Conservation (phyloP, 169 alveolate genomes). For the Plasmodium ovale region DNA sequence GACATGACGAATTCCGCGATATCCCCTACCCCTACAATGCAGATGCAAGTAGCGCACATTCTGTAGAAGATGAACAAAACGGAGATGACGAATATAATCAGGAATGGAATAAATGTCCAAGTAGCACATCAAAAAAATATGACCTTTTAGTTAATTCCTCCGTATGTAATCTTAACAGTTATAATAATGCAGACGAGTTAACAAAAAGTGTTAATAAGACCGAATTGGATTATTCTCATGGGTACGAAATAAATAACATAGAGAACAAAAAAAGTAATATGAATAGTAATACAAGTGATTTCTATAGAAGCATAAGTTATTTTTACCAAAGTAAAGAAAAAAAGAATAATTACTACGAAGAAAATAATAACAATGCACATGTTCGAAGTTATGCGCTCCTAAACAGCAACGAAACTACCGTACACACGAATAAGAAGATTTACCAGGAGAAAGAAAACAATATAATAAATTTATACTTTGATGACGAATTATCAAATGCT, state of each 20-base stretch:
- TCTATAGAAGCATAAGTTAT: constrained; percentile 62
- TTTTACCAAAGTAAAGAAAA: constrained; percentile 67
- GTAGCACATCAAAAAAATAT: not conserved
- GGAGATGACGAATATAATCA: not conserved
- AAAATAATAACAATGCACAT: constrained; percentile 4
- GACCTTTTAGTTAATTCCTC: not conserved
- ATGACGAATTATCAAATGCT: constrained; percentile 71
- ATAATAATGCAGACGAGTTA: constrained; percentile 7
- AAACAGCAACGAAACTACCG: constrained; percentile 51
- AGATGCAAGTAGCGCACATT: not conserved
- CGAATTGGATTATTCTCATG: constrained; percentile 3
- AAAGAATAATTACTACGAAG: not conserved
- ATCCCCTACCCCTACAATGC: not conserved
- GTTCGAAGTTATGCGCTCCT: constrained; percentile 2
- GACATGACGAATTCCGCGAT: not conserved
- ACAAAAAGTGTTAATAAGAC: constrained; percentile 8
- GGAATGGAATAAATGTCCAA: constrained; percentile 5
- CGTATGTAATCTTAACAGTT: not conserved
- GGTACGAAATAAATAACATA: constrained; percentile 27
- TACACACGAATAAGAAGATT: constrained; percentile 14
- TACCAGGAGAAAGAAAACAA: constrained; percentile 30
- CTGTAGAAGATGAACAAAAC: not conserved
- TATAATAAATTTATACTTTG: constrained; percentile 52
- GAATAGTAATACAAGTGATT: constrained; percentile 64
- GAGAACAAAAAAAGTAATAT: constrained; percentile 33